phyloP scores from a whole-genome alignment of 2,329 filamentous ascomycete species.

The Diaporthe sp. region DNA sequence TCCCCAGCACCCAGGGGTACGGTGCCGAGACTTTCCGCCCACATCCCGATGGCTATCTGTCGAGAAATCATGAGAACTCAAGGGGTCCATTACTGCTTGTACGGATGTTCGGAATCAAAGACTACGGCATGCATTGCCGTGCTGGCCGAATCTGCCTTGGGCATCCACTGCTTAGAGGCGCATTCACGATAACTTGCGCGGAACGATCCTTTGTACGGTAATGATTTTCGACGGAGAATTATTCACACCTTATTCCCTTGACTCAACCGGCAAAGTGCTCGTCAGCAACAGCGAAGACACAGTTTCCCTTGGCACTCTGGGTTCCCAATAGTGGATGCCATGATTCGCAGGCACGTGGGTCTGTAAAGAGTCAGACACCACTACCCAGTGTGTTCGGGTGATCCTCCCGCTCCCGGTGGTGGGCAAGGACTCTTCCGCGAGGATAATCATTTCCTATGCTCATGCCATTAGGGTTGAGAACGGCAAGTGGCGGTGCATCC shows the following conservation, averaged over 20 bases:
- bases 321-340: not conserved
- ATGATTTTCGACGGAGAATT: slow-evolving; percentile 7
- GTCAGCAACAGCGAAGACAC: not conserved
- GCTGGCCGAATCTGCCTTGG: not conserved
- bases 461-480: not conserved
- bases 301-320: not conserved
- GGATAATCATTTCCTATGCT: not conserved
- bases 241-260: slow-evolving; percentile 9
- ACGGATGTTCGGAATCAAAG: not conserved
- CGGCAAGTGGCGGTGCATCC: slow-evolving; percentile 2
- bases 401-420: slow-evolving; percentile 8
- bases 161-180: not conserved
- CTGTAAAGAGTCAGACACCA: not conserved
- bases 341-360: slow-evolving; percentile 8
- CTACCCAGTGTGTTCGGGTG: not conserved
- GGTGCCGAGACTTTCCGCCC: slow-evolving; percentile 14
- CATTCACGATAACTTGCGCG: not conserved
- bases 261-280: not conserved
- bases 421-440: not conserved
- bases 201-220: not conserved
- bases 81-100: not conserved
- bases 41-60: not conserved
- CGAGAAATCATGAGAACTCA: not conserved
- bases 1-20: not conserved
- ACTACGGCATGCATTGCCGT: not conserved